phyloP scores from a whole-genome alignment of 2,329 filamentous ascomycete species.

The Blumeria hordei region DNA sequence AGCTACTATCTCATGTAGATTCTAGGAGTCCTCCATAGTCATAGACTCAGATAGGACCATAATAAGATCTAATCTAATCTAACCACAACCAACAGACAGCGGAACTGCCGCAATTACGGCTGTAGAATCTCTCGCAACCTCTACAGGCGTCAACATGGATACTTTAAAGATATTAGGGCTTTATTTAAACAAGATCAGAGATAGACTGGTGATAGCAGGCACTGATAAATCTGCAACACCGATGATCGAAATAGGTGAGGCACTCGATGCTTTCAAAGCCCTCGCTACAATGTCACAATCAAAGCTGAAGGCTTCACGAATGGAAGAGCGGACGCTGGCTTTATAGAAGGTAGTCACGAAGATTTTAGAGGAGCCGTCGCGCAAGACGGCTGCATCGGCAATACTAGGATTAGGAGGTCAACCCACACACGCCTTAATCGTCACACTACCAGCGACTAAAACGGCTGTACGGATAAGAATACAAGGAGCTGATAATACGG shows the following conservation, averaged over 20 bases:
- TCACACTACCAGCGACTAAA: not conserved
- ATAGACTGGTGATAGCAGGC: not conserved
- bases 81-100: not conserved
- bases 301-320: not conserved
- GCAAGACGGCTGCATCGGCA: not conserved
- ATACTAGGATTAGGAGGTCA: too few species aligned
- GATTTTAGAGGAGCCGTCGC: not conserved
- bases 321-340: not conserved
- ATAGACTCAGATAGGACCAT: too few species aligned
- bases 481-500: not conserved
- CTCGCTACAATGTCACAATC: not conserved
- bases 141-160: not conserved
- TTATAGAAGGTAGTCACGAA: not conserved
- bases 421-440: not conserved
- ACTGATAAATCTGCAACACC: not conserved
- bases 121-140: not conserved
- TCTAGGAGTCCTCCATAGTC: too few species aligned
- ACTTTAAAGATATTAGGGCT: not conserved
- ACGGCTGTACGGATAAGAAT: not conserved
- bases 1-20: too few species aligned
- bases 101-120: not conserved
- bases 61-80: too few species aligned
- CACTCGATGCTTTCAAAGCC: not conserved
- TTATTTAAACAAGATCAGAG: not conserved
- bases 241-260: not conserved